Evolutionary conservation across 768 basidiomycete species (phyloP).

Genomic region (Panaeolus cyanescens): DNA sequence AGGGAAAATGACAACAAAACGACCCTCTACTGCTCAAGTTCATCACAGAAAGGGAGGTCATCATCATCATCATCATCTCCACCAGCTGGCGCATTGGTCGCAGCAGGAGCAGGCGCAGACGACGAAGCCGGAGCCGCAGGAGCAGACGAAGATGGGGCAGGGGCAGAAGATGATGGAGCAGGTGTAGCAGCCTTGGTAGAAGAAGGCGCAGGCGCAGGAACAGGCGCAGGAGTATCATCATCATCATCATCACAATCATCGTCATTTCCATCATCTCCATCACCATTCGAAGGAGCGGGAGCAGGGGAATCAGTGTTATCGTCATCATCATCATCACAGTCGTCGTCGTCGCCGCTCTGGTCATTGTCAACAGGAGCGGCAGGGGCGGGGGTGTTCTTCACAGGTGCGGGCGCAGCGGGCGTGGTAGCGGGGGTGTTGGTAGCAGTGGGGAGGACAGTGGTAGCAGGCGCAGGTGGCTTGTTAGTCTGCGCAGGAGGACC

Average conservation of each 20-base stretch:
- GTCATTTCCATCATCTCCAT: background rate
- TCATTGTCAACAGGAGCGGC: constrained; percentile 8
- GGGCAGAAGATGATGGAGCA: too few relatives aligned
- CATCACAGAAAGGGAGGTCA: constrained; percentile 27
- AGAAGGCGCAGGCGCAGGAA: background rate
- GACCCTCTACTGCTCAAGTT: constrained; percentile 13
- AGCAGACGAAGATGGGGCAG: background rate
- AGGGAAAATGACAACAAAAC: background rate
- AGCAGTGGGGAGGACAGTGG: background rate
- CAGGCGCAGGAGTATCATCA: background rate
- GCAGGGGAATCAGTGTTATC: background rate
- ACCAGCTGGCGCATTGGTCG: constrained; percentile 1
- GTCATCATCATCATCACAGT: constrained; percentile 7
- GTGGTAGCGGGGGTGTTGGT: constrained; percentile 5
- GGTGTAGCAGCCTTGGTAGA: background rate
- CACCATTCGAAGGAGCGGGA: background rate
- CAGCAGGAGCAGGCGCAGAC: background rate
- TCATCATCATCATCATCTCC: constrained; percentile 15
- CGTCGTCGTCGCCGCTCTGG: constrained; percentile 10
- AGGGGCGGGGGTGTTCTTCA: background rate
- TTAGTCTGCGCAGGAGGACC: constrained; percentile 12
- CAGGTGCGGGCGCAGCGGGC: background rate
- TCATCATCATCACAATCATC: background rate
- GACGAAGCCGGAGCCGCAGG: background rate
- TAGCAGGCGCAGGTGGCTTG: constrained; percentile 4